A percentile compares a stretch with the other conserved stretches of the same genome.
Evolutionary conservation across 164 flowering plant species (phyloP).

Genomic region (Piper longum): DNA sequence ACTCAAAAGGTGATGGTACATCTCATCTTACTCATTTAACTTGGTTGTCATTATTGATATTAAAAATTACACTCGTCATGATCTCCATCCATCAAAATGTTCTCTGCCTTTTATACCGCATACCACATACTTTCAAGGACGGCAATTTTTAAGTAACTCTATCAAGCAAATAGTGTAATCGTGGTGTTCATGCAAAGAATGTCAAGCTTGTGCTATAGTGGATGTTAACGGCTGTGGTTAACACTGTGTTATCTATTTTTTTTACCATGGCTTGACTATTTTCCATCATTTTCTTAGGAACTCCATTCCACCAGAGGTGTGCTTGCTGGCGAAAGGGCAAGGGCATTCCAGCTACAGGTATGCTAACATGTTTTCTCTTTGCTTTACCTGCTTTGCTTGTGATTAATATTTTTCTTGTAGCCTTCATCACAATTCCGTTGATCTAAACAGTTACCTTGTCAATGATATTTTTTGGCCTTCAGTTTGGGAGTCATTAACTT

Average conservation of each 20-base stretch:
- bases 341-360: constrained; percentile 97
- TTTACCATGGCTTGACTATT: background rate
- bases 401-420: background rate
- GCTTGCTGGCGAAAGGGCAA: constrained; percentile 81
- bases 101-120: no score
- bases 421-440: no score
- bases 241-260: background rate
- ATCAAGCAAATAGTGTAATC: no score
- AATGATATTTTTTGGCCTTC: no score
- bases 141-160: no score
- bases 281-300: constrained; percentile 36
- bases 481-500: no score
- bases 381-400: background rate
- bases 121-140: no score
- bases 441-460: no score
- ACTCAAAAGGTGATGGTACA: constrained; percentile 65
- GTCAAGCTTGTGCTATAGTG: background rate
- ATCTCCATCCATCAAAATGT: background rate
- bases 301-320: constrained; percentile 96
- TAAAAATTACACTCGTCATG: background rate
- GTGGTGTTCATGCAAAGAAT: no score
- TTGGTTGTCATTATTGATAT: background rate
- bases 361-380: background rate
- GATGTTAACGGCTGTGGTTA: background rate
- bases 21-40: background rate